Percentiles rank a stretch among this genome's conserved stretches.
Conservation (phyloP, 805 yeast genomes). For the Candida wancherniae region DNA sequence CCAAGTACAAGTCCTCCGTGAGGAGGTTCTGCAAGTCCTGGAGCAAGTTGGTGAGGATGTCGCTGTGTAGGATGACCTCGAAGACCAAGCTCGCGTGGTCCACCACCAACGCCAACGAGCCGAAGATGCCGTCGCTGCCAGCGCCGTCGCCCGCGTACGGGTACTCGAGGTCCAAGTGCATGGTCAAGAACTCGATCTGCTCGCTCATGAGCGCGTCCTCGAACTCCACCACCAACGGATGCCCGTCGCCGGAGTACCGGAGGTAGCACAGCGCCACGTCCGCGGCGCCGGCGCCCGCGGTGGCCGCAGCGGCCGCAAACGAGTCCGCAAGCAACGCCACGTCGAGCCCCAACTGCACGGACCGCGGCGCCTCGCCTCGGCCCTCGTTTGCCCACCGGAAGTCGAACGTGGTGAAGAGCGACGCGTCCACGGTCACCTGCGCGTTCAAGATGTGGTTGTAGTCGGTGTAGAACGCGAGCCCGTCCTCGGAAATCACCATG, state of each 20-base stretch:
- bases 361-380: background rate
- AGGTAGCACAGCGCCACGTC: conserved; percentile 32
- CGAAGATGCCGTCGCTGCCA: conserved; percentile 6
- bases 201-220: conserved; percentile 39
- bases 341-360: conserved; percentile 31
- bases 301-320: conserved; percentile 28
- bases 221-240: conserved; percentile 36
- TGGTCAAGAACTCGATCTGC: conserved; percentile 38
- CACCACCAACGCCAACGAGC: conserved; percentile 15
- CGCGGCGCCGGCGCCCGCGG: conserved; percentile 7
- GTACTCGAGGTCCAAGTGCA: conserved; percentile 26
- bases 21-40: conserved; percentile 34
- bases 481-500: conserved; percentile 28
- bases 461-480: conserved; percentile 32
- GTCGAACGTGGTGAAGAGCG: conserved; percentile 30
- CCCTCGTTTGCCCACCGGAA: conserved; percentile 13
- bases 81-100: conserved; percentile 28
- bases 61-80: conserved; percentile 37
- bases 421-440: conserved; percentile 32
- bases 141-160: conserved; percentile 20
- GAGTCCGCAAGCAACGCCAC: conserved; percentile 32
- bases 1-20: conserved; percentile 32
- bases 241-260: conserved; percentile 36
- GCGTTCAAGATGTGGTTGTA: conserved; percentile 34
- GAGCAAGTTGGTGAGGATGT: conserved; percentile 31